Percentiles rank a stretch among this genome's conserved stretches.
These are phyloP conservation scores for Physaria fendleri DNA, from an alignment of 345 rosid genomes.

Conservation along the genomic window DNA sequence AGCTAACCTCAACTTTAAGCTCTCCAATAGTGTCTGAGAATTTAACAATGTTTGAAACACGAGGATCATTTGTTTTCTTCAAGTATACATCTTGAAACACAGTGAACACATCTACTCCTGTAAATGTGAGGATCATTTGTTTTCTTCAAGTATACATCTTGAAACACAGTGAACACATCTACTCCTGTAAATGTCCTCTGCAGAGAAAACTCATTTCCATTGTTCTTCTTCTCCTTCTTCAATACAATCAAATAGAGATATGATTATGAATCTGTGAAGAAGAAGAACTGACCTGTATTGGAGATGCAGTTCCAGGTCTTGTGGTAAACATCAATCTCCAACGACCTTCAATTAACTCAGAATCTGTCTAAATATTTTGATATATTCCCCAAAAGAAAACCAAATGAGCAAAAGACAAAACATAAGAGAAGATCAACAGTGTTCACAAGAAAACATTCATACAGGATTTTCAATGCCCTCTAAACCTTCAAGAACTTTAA, in stretches of 20 bases:
- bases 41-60: constrained; percentile 78
- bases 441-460: constrained; percentile 16
- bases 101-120: constrained; percentile 76
- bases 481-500: constrained; percentile 59
- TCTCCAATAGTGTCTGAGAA: constrained; percentile 85
- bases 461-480: constrained; percentile 72
- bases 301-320: constrained; percentile 96
- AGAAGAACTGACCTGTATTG: constrained; percentile 72
- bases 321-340: constrained; percentile 96
- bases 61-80: constrained; percentile 62
- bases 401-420: neutral
- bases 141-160: constrained; percentile 70
- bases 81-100: constrained; percentile 90
- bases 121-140: constrained; percentile 75
- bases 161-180: constrained; percentile 75
- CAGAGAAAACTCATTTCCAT: constrained; percentile 15
- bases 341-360: constrained; percentile 74
- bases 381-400: neutral
- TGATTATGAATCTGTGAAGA: neutral
- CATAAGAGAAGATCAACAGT: neutral
- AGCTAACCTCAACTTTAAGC: constrained; percentile 79
- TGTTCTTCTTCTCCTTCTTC: neutral
- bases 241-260: no score
- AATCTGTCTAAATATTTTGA: constrained; percentile 46
- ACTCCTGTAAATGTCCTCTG: constrained; percentile 96